Base-by-base conservation (phyloP, 2,329 filamentous ascomycete species). In the Fusarium pseudocircinatum region DNA sequence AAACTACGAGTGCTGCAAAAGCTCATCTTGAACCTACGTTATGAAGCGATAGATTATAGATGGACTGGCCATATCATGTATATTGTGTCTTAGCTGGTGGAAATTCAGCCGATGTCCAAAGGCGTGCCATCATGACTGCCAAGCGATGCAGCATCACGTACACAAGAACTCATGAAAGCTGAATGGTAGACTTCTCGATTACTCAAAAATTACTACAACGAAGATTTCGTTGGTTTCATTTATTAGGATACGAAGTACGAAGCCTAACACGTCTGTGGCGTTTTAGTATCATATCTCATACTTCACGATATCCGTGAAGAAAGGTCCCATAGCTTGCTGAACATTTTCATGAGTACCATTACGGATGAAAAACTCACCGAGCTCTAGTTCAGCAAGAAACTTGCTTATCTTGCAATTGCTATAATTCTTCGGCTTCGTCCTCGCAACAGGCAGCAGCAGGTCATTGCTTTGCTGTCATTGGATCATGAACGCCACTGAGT, bases 391-490 rank as follows among this genome's bases (percentile, higher is more conserved):
- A 26, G 7, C 4, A 10, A 36, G n/a, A 24, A 13, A 2, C 7
- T 32, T 22, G 15, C 28, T n/a, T 24, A 24, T n/a, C 12, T 9
- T 34, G 22, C 26, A 7, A 60, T 34, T 22, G 12, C 3, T 7
- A 6, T 11, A 10, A 20, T 24, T 28, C 13, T 54, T 54, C 36
- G n/a, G 7, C 14, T 53, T 59, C 16, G 11, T 18, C n/a, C 32
- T 60, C 58, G 46, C 57, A 60, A 16, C 58, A 60, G 46, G 58
- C 46, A 34, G 46, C 44, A 60, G 40, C 28, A 6, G 15, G 46
- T 7, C n/a, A 32, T 42, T 32, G 28, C n/a, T 5, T 36, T 36
- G 8, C 20, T 52, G 10, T 30, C 28, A 40, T 60, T 60, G 46
- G 58, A 42, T 42, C 46, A 16, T n/a, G 47, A 28, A 42, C 47